Percentiles rank a stretch among this genome's conserved stretches.
Evolutionary conservation across 2,329 filamentous ascomycete genomes (phyloP).

Genomic region (Neoarthrinium moseri): DNA sequence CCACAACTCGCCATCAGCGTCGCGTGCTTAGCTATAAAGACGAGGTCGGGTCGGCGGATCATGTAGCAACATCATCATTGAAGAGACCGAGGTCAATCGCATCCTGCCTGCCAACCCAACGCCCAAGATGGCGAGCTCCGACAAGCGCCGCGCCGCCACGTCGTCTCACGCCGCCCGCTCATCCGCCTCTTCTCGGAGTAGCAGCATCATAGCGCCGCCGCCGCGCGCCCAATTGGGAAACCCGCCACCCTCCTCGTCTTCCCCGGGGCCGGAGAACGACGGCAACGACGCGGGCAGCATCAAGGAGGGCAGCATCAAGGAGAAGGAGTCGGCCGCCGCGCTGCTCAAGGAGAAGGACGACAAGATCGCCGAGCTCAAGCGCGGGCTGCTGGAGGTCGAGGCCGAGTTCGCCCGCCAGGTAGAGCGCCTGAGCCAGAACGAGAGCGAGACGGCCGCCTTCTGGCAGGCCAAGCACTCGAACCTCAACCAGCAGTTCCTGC

Average conservation of each 20-base stretch:
- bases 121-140: slow-evolving; percentile 37
- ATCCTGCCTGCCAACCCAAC: slow-evolving; percentile 13
- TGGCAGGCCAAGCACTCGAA: slow-evolving; percentile 57
- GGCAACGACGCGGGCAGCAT: slow-evolving; percentile 18
- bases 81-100: not conserved
- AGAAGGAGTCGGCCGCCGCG: slow-evolving; percentile 19
- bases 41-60: not conserved
- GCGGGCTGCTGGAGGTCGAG: slow-evolving; percentile 52
- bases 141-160: slow-evolving; percentile 40
- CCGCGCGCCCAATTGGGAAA: slow-evolving; percentile 39
- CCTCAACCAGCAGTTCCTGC: slow-evolving; percentile 51
- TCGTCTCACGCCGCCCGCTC: slow-evolving; percentile 29
- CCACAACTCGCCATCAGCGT: not conserved
- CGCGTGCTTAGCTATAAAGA: no score
- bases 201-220: slow-evolving; percentile 36
- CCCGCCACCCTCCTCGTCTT: slow-evolving; percentile 27
- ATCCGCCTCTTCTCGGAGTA: slow-evolving; percentile 23
- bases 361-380: slow-evolving; percentile 51
- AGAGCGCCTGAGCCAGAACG: slow-evolving; percentile 50
- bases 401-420: slow-evolving; percentile 52
- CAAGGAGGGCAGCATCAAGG: slow-evolving; percentile 17
- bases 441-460: slow-evolving; percentile 54
- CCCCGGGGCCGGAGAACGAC: slow-evolving; percentile 26
- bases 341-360: slow-evolving; percentile 47
- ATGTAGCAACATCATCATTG: not conserved